Percentiles rank a stretch among this genome's conserved stretches.
Conservation (phyloP, 495 filamentous ascomycete species). For the Xylaria telfairii region DNA sequence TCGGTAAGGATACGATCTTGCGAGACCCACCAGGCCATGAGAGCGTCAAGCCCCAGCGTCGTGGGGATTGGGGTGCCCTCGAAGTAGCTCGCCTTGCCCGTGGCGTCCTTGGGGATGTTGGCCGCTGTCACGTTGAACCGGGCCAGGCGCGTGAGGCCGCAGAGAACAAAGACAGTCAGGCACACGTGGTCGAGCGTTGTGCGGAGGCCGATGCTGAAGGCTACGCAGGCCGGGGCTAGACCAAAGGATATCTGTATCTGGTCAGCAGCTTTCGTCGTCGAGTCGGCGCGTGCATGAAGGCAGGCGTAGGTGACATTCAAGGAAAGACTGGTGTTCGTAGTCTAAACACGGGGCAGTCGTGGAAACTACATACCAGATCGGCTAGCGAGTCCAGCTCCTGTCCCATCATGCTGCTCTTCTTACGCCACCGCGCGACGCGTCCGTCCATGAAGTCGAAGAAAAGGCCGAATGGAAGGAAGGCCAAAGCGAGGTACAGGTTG, state of each 20-base stretch:
- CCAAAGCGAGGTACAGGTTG: constrained; percentile 80
- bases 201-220: constrained; percentile 89
- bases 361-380: constrained; percentile 72
- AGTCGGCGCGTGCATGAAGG: neutral
- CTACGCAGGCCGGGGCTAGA: constrained; percentile 82
- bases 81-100: constrained; percentile 91
- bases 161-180: constrained; percentile 90
- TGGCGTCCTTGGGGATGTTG: constrained; percentile 82
- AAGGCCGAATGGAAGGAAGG: constrained; percentile 88
- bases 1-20: constrained; percentile 79
- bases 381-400: constrained; percentile 98
- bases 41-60: constrained; percentile 73
- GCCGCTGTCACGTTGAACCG: constrained; percentile 96
- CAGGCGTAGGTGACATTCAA: neutral
- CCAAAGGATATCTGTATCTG: constrained; percentile 87
- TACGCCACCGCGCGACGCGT: constrained; percentile 91
- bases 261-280: constrained; percentile 1
- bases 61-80: constrained; percentile 97
- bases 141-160: constrained; percentile 90
- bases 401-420: constrained; percentile 96
- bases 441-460: constrained; percentile 99
- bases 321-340: neutral
- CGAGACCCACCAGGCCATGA: constrained; percentile 91
- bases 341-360: neutral
- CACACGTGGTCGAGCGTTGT: constrained; percentile 84